A percentile compares a stretch with the other conserved stretches of the same genome.
Conservation (phyloP, 73 alveolate species). For the Paramecium bursaria region DNA sequence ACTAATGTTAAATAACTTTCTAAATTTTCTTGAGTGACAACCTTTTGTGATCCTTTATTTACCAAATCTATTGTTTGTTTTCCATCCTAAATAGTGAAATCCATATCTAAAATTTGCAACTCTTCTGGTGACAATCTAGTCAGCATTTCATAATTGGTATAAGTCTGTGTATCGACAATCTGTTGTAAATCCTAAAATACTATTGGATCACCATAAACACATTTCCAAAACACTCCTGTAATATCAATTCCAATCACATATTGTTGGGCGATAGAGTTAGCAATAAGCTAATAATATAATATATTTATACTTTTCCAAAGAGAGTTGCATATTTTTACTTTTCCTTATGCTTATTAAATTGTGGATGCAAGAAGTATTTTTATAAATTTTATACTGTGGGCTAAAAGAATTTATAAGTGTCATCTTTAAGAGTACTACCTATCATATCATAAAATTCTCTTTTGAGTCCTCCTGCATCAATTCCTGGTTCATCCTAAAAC, state of each 20-base stretch:
- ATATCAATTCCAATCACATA: constrained; percentile 45
- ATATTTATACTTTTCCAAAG: constrained; percentile 52
- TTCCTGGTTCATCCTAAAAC: constrained; percentile 62
- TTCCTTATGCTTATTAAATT: constrained; percentile 23
- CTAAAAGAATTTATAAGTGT: constrained; percentile 53
- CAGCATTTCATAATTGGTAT: constrained; percentile 25
- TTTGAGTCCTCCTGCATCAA: constrained; percentile 72
- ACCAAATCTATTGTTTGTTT: constrained; percentile 19
- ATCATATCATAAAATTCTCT: constrained; percentile 70
- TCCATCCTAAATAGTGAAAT: background rate
- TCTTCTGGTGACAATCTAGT: background rate
- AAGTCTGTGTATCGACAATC: constrained; percentile 9
- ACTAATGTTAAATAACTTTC: constrained; percentile 38
- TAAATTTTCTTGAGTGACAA: constrained; percentile 45
- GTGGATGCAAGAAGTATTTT: constrained; percentile 15
- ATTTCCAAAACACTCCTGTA: constrained; percentile 27
- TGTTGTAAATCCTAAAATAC: background rate
- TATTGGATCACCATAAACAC: background rate
- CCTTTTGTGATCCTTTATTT: constrained; percentile 15
- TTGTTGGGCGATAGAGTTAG: background rate
- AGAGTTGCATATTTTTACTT: constrained; percentile 34
- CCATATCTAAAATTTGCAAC: constrained; percentile 1
- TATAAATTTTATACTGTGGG: background rate
- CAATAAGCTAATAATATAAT: background rate
- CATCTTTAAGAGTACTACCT: constrained; percentile 65